These are phyloP conservation scores for Hypseocharis bilobata DNA, from an alignment of 441 rosid species.

Conservation along the genomic window DNA sequence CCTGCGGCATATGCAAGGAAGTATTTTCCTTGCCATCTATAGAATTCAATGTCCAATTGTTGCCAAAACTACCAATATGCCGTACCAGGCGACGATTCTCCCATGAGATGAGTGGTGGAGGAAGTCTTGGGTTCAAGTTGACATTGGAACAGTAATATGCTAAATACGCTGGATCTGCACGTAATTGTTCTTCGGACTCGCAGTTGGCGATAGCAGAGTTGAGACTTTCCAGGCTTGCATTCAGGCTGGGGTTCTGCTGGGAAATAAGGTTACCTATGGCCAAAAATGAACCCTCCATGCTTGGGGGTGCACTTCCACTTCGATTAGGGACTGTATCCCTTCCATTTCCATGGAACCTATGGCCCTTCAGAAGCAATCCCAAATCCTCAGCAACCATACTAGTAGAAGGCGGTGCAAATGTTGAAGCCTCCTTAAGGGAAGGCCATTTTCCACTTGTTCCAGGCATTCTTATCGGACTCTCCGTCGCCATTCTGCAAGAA, in stretches of 20 bases:
- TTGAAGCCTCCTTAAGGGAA: slow-evolving; percentile 21
- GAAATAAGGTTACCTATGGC: slow-evolving; percentile 39
- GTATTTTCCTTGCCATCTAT: slow-evolving; percentile 21
- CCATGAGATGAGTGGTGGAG: slow-evolving; percentile 34
- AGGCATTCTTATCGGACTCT: slow-evolving; percentile 43
- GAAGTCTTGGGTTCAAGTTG: slow-evolving; percentile 36
- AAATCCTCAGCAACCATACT: slow-evolving; percentile 28
- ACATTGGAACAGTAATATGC: slow-evolving; percentile 24
- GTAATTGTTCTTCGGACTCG: slow-evolving; percentile 28
- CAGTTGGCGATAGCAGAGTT: slow-evolving; percentile 13
- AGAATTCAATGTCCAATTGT: slow-evolving; percentile 30
- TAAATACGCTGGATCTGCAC: slow-evolving; percentile 27
- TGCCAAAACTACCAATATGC: slow-evolving; percentile 32
- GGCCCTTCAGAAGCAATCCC: slow-evolving; percentile 23
- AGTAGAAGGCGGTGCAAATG: slow-evolving; percentile 26
- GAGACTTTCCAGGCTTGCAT: slow-evolving; percentile 23
- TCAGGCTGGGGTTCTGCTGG: slow-evolving; percentile 23
- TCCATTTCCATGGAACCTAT: slow-evolving; percentile 24
- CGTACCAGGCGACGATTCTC: slow-evolving; percentile 23
- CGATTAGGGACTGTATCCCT: slow-evolving; percentile 38
- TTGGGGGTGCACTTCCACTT: slow-evolving; percentile 66
- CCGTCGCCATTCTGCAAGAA: slow-evolving; percentile 39
- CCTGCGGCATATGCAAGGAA: slow-evolving; percentile 31
- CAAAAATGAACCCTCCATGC: slow-evolving; percentile 49
- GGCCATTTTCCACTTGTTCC: slow-evolving; percentile 35